Base-by-base conservation (phyloP, 257 asterid genomes). In the Solanum sejunctum region DNA sequence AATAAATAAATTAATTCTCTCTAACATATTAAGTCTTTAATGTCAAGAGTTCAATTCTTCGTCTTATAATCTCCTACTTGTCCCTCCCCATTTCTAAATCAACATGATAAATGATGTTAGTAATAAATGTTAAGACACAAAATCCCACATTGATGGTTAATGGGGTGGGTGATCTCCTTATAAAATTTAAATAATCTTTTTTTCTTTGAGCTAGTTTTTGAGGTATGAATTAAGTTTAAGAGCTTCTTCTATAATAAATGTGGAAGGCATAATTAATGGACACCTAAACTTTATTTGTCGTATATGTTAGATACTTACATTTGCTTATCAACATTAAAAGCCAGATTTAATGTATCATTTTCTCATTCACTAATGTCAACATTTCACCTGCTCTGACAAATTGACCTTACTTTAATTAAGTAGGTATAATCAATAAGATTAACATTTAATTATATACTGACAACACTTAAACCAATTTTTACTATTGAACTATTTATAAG, bases 281-380 rank as follows among this genome's bases (percentile, higher is more conserved):
- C 18, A 21, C 12, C 28, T 57, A 45, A 41, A 55, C 41, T 6
- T 21, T 55, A 15, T 55, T 57, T 23, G n/a, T 71, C 8, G 8
- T 81, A 58, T 8, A 5, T 82, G 7, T 67, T 8, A 21, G 21
- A 72, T 73, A 82, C n/a, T 84, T 66, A 51, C 84, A 52, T 63
- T 32, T 36, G 55, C 81, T 57, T 61, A 82, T 73, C 71, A 86
- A 71, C 13, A 58, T 75, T 16, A 49, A 72, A 51, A 78, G 7
- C 2, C 58, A 60, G 8, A 61, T 17, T 54, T 47, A 66, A n/a
- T 39, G 52, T 41, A 85, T 12, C 28, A 79, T 12, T 41, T 39
- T 10, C 17, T 56, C 8, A 51, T 61, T 80, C 90, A 66, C 54
- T 71, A 80, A 78, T 56, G 83, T 84, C 86, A 84, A 80, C 82